Evolutionary conservation across 345 rosid species (phyloP).

Genomic region (Bretschneidera sinensis): DNA sequence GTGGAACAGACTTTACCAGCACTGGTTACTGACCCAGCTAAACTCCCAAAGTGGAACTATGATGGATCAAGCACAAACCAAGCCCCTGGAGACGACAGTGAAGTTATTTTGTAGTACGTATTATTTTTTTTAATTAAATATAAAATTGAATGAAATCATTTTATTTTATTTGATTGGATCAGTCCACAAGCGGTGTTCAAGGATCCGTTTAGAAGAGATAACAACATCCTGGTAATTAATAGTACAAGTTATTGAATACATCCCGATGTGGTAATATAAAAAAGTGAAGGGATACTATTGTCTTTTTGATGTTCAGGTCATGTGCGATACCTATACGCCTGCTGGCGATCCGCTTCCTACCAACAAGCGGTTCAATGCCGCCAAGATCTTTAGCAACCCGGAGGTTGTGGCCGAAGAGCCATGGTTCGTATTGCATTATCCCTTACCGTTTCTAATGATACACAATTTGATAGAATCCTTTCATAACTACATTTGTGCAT

Average conservation of each 20-base stretch:
- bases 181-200: constrained; percentile 75
- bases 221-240: constrained; percentile 64
- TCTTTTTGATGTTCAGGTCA: constrained; percentile 35
- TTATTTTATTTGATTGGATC: constrained; percentile 8
- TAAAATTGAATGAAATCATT: too few relatives aligned
- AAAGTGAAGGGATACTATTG: background rate
- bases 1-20: constrained; percentile 48
- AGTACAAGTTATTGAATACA: too few relatives aligned
- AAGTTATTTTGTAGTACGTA: constrained; percentile 68
- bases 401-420: constrained; percentile 55
- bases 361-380: constrained; percentile 59
- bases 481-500: too few relatives aligned
- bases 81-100: constrained; percentile 75
- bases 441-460: too few relatives aligned
- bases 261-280: too few relatives aligned
- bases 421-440: constrained; percentile 58
- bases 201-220: constrained; percentile 71
- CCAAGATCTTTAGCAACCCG: constrained; percentile 59
- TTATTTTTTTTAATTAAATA: background rate
- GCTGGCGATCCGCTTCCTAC: constrained; percentile 67
- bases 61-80: constrained; percentile 81
- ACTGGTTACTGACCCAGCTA: constrained; percentile 49
- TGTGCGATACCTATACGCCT: constrained; percentile 71
- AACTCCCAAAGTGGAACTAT: constrained; percentile 78
- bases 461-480: too few relatives aligned